A percentile compares a stretch with the other conserved stretches of the same genome.
Evolutionary conservation across 805 yeast species (phyloP).

Genomic region (Saccharomycopsis amapae): DNA sequence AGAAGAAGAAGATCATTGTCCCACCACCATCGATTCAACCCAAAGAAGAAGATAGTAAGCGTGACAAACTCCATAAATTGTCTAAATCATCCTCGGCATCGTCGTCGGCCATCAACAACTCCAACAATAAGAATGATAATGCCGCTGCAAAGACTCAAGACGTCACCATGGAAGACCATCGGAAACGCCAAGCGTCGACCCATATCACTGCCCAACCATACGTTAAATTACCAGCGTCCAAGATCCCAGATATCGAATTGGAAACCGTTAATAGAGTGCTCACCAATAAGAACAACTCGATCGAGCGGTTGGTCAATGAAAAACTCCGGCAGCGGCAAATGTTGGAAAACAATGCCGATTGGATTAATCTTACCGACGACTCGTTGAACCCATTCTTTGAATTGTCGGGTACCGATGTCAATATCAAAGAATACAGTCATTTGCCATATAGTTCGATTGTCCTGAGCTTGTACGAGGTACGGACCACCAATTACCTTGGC

Average conservation of each 20-base stretch:
- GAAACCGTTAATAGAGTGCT: slow-evolving; percentile 73
- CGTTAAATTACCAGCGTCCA: slow-evolving; percentile 81
- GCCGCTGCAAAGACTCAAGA: slow-evolving; percentile 18
- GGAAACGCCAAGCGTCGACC: no score
- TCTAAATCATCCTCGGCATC: slow-evolving; percentile 7
- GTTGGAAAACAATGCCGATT: slow-evolving; percentile 56
- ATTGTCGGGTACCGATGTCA: slow-evolving; percentile 45
- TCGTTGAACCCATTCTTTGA: slow-evolving; percentile 76
- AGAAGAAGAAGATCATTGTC: slow-evolving; percentile 46
- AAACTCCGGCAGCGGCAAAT: slow-evolving; percentile 65
- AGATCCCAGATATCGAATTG: slow-evolving; percentile 87
- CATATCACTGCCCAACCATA: slow-evolving; percentile 50
- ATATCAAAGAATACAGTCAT: slow-evolving; percentile 47
- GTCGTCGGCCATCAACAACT: slow-evolving; percentile 22
- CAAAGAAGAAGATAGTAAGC: slow-evolving; percentile 10
- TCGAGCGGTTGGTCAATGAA: slow-evolving; percentile 78
- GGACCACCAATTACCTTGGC: slow-evolving; percentile 49
- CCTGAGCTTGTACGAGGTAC: slow-evolving; percentile 57
- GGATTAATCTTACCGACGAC: slow-evolving; percentile 82
- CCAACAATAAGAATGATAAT: slow-evolving; percentile 26
- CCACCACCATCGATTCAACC: slow-evolving; percentile 21
- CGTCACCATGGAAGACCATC: no score
- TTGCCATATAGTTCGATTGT: slow-evolving; percentile 78
- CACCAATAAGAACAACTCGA: slow-evolving; percentile 67
- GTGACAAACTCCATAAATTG: slow-evolving; percentile 9